These are phyloP conservation scores for Speleostelium caveatum DNA, from an alignment of 78 protist species.

Conservation along the genomic window DNA sequence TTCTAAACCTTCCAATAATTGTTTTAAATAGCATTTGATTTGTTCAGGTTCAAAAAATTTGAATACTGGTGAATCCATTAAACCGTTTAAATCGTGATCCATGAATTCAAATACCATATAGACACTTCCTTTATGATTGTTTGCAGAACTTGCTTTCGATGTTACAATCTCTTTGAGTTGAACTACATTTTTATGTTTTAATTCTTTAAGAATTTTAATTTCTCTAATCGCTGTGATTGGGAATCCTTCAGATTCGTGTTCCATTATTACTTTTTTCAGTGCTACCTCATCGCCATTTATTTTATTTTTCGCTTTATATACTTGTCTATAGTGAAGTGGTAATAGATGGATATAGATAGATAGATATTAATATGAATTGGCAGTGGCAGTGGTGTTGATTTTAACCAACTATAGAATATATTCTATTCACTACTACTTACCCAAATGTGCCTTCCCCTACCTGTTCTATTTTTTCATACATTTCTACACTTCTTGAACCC, in stretches of 20 bases:
- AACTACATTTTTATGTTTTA: slow-evolving; percentile 89
- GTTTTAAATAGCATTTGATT: slow-evolving; percentile 91
- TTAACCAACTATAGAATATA: too few relatives aligned
- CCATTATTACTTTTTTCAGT: slow-evolving; percentile 91
- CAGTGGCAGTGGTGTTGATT: neutral
- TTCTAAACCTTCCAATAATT: slow-evolving; percentile 88
- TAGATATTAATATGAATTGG: neutral
- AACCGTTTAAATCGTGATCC: slow-evolving; percentile 92
- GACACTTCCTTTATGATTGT: slow-evolving; percentile 73
- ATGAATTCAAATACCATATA: slow-evolving; percentile 94
- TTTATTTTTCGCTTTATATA: slow-evolving; percentile 83
- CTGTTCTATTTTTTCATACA: slow-evolving; percentile 69
- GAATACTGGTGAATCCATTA: slow-evolving; percentile 74
- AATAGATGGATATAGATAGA: too few relatives aligned
- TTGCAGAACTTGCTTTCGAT: slow-evolving; percentile 15
- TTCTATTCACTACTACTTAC: slow-evolving; percentile 23
- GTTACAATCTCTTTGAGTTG: slow-evolving; percentile 81
- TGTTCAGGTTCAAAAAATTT: slow-evolving; percentile 75
- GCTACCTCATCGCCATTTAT: slow-evolving; percentile 90
- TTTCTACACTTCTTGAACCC: slow-evolving; percentile 84
- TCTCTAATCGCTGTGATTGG: slow-evolving; percentile 98
- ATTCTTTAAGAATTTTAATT: slow-evolving; percentile 88
- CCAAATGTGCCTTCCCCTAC: slow-evolving; percentile 89
- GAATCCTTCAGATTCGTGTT: slow-evolving; percentile 94
- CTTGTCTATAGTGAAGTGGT: slow-evolving; percentile 81